These are phyloP conservation scores for Stachybotrys echinatus DNA, from an alignment of 2,329 filamentous ascomycete genomes.

Conservation along the genomic window DNA sequence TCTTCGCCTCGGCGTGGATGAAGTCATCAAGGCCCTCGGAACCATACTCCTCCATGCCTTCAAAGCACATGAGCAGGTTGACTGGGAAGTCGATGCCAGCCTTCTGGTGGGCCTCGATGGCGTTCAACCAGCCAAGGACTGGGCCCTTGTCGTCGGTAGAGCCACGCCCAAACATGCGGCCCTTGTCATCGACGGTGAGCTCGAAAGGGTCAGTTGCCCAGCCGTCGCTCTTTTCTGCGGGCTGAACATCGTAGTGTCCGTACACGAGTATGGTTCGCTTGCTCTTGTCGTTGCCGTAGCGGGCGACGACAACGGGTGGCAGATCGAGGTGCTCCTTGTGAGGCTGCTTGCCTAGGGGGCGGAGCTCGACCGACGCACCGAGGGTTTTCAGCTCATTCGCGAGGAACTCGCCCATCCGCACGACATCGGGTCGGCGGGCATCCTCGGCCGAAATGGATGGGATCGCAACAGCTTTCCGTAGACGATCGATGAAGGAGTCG, in stretches of 20 bases:
- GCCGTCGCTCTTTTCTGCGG: constrained; percentile 85
- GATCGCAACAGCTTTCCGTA: constrained; percentile 90
- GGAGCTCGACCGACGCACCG: constrained; percentile 82
- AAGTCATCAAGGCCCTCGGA: constrained; percentile 95
- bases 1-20: constrained; percentile 84
- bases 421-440: constrained; percentile 81
- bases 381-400: constrained; percentile 75
- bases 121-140: constrained; percentile 94
- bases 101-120: constrained; percentile 96
- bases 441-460: constrained; percentile 93
- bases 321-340: constrained; percentile 86
- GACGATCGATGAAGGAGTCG: constrained; percentile 79
- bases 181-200: constrained; percentile 81
- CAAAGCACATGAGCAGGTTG: constrained; percentile 98
- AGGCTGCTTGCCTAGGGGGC: constrained; percentile 85
- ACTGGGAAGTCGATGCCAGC: constrained; percentile 92
- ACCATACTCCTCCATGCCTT: constrained; percentile 99
- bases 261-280: constrained; percentile 97
- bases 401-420: constrained; percentile 94
- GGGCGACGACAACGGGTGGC: constrained; percentile 84
- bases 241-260: constrained; percentile 98
- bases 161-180: constrained; percentile 92
- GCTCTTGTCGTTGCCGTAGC: constrained; percentile 86
- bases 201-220: constrained; percentile 96
- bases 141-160: constrained; percentile 98